Conservation (phyloP, 2,329 filamentous ascomycete species). For the Esteya vermicola region DNA sequence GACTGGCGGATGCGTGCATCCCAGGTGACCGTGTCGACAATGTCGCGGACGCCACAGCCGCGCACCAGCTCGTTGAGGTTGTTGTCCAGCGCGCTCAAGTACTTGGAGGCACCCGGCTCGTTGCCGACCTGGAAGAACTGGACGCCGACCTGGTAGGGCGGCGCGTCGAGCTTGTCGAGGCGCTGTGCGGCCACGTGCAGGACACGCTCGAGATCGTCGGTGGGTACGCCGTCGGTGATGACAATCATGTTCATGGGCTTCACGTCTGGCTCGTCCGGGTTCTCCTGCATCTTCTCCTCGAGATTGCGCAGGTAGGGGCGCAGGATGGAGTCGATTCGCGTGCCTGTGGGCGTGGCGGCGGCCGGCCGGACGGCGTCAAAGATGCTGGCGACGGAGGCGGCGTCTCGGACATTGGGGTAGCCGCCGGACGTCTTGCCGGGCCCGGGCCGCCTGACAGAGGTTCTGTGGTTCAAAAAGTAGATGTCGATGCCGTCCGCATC, state of each 20-base stretch:
- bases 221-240: constrained; percentile 76
- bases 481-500: constrained; percentile 81
- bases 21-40: constrained; percentile 83
- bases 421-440: constrained; percentile 29
- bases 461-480: constrained; percentile 69
- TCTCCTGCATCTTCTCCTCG: constrained; percentile 16
- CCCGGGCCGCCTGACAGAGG: constrained; percentile 16
- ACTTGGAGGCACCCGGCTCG: constrained; percentile 48
- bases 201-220: constrained; percentile 61
- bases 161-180: constrained; percentile 55
- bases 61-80: constrained; percentile 38
- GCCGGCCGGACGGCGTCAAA: constrained; percentile 54
- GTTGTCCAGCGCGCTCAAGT: constrained; percentile 65
- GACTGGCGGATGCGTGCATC: constrained; percentile 25
- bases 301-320: constrained; percentile 52
- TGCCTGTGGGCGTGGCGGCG: constrained; percentile 62
- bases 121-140: constrained; percentile 93
- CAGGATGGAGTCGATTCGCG: constrained; percentile 56
- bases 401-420: constrained; percentile 50
- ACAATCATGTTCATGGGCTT: constrained; percentile 86
- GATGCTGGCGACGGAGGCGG: constrained; percentile 46
- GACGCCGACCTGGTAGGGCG: constrained; percentile 72
- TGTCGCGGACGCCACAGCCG: constrained; percentile 48
- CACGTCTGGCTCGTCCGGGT: constrained; percentile 25
- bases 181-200: constrained; percentile 54